Percentiles rank a stretch among this genome's conserved stretches.
Conservation (phyloP, 176 grass and related monocot genomes). For the Musa itinerans region DNA sequence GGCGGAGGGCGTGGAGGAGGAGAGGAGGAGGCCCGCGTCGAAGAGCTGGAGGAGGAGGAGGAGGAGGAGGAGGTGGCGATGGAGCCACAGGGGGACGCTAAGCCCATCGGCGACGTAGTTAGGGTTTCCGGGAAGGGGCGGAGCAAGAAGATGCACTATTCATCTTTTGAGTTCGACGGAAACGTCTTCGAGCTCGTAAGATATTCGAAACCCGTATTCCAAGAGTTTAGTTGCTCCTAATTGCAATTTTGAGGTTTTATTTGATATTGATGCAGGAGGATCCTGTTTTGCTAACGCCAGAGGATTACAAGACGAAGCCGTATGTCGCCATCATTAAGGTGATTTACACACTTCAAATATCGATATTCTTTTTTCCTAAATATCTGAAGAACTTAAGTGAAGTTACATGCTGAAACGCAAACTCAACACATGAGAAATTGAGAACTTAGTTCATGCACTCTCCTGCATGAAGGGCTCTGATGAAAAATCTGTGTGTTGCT, state of each 20-base stretch:
- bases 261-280: slow-evolving; percentile 57
- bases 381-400: neutral
- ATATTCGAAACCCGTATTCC: slow-evolving; percentile 13
- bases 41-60: slow-evolving; percentile 42
- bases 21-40: slow-evolving; percentile 21
- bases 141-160: slow-evolving; percentile 56
- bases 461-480: no score
- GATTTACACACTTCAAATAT: neutral
- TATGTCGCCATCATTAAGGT: slow-evolving; percentile 97
- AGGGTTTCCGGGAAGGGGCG: slow-evolving; percentile 74
- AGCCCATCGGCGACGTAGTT: slow-evolving; percentile 42
- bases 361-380: no score
- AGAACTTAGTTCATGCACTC: no score
- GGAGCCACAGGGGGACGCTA: slow-evolving; percentile 30
- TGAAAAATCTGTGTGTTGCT: no score
- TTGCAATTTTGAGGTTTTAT: slow-evolving; percentile 3
- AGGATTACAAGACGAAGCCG: slow-evolving; percentile 50
- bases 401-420: neutral
- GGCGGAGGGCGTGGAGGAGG: slow-evolving; percentile 34
- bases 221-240: neutral
- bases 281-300: slow-evolving; percentile 81
- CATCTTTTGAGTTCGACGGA: slow-evolving; percentile 75
- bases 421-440: neutral
- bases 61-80: slow-evolving; percentile 24
- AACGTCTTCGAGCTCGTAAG: slow-evolving; percentile 74